Evolutionary conservation across 768 basidiomycete genomes (phyloP).

Genomic region (Xerocomellus intermedius): DNA sequence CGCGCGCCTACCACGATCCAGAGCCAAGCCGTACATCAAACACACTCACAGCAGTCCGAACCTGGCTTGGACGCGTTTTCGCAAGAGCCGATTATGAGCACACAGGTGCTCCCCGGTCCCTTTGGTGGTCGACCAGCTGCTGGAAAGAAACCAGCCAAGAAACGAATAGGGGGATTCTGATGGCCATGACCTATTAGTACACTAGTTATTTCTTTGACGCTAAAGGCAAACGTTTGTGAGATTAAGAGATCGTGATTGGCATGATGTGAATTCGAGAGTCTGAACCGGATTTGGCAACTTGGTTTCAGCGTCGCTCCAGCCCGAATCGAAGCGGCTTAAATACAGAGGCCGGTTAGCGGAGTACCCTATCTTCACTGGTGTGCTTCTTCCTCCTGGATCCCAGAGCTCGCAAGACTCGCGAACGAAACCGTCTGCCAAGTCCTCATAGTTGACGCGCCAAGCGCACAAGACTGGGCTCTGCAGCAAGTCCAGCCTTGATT

Average conservation of each 20-base stretch:
- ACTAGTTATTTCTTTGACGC: background rate
- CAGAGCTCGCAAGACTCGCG: conserved; percentile 9
- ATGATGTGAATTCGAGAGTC: background rate
- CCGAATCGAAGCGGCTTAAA: background rate
- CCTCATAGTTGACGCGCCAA: conserved; percentile 47
- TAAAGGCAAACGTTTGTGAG: conserved; percentile 1
- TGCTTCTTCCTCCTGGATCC: conserved; percentile 19
- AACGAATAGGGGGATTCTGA: conserved; percentile 76
- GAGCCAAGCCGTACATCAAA: conserved; percentile 15
- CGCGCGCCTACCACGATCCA: background rate
- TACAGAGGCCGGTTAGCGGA: conserved; percentile 17
- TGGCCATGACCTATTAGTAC: background rate
- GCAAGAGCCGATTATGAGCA: conserved; percentile 55
- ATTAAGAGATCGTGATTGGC: background rate
- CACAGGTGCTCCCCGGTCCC: conserved; percentile 69
- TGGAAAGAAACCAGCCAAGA: conserved; percentile 56
- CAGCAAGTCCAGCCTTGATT: conserved; percentile 54
- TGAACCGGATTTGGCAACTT: conserved; percentile 22
- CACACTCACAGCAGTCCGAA: conserved; percentile 18
- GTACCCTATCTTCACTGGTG: conserved; percentile 22
- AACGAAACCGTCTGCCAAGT: conserved; percentile 16
- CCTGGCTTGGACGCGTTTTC: conserved; percentile 19
- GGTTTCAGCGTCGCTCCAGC: conserved; percentile 13
- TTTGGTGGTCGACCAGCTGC: conserved; percentile 59
- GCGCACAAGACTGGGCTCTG: conserved; percentile 70